A percentile compares a stretch with the other conserved stretches of the same genome.
These are phyloP conservation scores for Diaporthe citriasiana DNA, from an alignment of 2,329 filamentous ascomycete species.

Conservation along the genomic window DNA sequence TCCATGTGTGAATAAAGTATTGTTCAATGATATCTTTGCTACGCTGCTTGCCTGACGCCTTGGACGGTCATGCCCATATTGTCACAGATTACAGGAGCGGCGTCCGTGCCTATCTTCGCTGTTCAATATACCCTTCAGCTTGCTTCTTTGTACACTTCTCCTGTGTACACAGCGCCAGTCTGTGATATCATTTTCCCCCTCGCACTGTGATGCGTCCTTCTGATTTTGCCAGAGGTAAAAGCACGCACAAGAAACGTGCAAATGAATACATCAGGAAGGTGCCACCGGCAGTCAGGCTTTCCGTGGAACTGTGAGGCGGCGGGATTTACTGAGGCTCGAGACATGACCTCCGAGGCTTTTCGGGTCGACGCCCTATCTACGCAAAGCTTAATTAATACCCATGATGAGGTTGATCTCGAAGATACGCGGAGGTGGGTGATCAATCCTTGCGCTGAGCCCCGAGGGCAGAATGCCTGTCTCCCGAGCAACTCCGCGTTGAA, in stretches of 20 bases:
- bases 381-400: conserved; percentile 16
- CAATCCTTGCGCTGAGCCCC: neutral
- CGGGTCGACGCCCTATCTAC: neutral
- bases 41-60: neutral
- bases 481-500: neutral
- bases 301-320: too few species aligned
- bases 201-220: neutral
- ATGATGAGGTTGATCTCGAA: neutral
- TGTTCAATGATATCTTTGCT: neutral
- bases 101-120: neutral
- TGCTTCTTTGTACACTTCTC: neutral
- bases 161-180: neutral
- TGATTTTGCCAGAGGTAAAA: neutral
- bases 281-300: too few species aligned
- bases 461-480: neutral
- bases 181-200: neutral
- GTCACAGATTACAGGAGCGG: neutral
- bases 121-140: neutral
- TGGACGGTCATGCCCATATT: neutral
- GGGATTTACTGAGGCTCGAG: neutral
- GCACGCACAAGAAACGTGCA: neutral
- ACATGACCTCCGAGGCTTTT: conserved; percentile 2
- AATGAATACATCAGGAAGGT: neutral
- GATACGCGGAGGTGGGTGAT: neutral
- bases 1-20: conserved; percentile 16